Conservation (phyloP, 257 asterid species). For the Mitragyna speciosa region DNA sequence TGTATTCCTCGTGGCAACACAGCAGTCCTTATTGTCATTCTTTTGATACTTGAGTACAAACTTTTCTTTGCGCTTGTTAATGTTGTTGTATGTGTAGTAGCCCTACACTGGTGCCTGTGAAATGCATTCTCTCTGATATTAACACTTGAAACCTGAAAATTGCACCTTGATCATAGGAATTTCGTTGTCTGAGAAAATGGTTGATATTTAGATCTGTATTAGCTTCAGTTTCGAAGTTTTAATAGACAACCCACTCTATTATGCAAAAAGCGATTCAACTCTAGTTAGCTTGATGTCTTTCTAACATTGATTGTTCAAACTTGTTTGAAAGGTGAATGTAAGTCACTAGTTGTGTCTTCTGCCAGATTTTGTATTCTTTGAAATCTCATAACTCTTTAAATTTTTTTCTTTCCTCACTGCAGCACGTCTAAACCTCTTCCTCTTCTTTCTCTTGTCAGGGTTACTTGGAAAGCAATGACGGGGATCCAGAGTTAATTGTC, state of each 20-base stretch:
- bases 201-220: neutral
- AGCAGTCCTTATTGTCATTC: neutral
- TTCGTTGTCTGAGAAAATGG: neutral
- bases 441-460: conserved; percentile 49
- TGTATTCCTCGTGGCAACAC: neutral
- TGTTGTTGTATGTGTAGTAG: neutral
- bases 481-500: conserved; percentile 93
- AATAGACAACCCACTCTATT: neutral
- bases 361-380: neutral
- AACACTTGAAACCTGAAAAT: neutral
- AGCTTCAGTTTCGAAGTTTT: neutral
- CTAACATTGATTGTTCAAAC: neutral
- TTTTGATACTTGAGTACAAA: neutral
- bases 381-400: neutral
- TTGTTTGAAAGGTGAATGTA: neutral
- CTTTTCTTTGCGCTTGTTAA: neutral
- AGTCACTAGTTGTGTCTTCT: neutral
- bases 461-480: conserved; percentile 91
- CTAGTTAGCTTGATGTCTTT: neutral
- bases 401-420: conserved; percentile 13
- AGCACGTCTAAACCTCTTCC: conserved; percentile 7
- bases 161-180: neutral
- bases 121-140: neutral
- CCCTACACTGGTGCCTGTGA: neutral
- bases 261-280: neutral